A percentile compares a stretch with the other conserved stretches of the same genome.
Evolutionary conservation across 2,329 filamentous ascomycete species (phyloP).

Genomic region (Monilinia laxa): DNA sequence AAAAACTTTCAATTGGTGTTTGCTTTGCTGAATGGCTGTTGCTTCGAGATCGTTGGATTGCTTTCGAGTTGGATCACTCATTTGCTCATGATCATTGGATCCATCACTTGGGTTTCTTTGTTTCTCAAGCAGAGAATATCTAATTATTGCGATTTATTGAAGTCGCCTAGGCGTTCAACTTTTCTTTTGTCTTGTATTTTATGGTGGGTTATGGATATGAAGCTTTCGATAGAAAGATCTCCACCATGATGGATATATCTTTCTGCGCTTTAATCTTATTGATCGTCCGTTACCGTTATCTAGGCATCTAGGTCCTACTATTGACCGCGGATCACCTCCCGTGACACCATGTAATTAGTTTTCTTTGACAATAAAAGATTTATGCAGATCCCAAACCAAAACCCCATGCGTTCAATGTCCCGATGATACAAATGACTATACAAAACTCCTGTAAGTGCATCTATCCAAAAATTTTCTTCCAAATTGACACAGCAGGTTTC

Average conservation of each 20-base stretch:
- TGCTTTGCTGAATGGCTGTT: not conserved
- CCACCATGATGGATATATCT: not conserved
- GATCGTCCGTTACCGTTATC: not conserved
- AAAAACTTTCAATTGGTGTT: not conserved
- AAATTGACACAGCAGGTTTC: constrained; percentile 12
- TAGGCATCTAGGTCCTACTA: not conserved
- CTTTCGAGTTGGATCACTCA: not conserved
- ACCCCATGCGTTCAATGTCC: not conserved
- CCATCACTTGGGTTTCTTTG: not conserved
- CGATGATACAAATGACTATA: not conserved
- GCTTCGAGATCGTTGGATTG: not conserved
- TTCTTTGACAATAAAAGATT: constrained; percentile 13
- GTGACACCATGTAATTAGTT: constrained; percentile 14
- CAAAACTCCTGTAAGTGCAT: not conserved
- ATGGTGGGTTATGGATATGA: not conserved
- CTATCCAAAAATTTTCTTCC: constrained; percentile 23
- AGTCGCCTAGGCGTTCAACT: not conserved
- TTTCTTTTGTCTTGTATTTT: constrained; percentile 1
- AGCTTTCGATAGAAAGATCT: not conserved
- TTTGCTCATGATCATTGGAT: not conserved
- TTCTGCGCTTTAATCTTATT: not conserved
- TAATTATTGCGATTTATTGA: not conserved
- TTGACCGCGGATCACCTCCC: constrained; percentile 12
- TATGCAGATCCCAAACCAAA: not conserved
- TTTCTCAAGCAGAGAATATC: not conserved